Conservation (phyloP, 768 basidiomycete species). For the Phaeotremella fagi region DNA sequence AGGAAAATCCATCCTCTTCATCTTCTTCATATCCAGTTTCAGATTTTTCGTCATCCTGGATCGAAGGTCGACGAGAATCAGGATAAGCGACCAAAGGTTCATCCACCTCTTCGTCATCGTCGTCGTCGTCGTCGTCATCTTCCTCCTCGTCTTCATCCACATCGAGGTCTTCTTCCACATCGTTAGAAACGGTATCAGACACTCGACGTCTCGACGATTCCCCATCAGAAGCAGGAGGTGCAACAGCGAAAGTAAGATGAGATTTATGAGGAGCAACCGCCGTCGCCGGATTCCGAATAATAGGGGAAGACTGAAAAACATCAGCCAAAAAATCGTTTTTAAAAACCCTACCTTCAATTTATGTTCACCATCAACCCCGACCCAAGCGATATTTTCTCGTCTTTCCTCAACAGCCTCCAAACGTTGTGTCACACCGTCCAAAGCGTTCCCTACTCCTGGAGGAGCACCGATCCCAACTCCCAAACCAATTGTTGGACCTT, state of each 20-base stretch:
- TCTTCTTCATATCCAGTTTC: slow-evolving; percentile 35
- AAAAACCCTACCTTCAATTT: no score
- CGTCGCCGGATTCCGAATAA: not conserved
- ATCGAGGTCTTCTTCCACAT: slow-evolving; percentile 10
- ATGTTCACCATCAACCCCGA: slow-evolving; percentile 12
- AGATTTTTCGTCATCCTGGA: slow-evolving; percentile 17
- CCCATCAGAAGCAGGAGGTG: slow-evolving; percentile 1
- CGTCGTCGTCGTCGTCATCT: not conserved
- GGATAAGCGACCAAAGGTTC: not conserved
- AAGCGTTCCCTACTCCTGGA: no score
- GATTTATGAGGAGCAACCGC: not conserved
- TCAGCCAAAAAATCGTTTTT: not conserved
- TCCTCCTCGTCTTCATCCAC: slow-evolving; percentile 10
- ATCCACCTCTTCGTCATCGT: not conserved
- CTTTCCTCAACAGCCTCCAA: slow-evolving; percentile 28
- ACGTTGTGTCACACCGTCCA: slow-evolving; percentile 3
- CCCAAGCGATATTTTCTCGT: slow-evolving; percentile 26
- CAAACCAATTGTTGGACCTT: slow-evolving; percentile 10
- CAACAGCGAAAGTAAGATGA: slow-evolving; percentile 21
- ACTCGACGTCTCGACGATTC: not conserved
- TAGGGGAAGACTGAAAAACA: not conserved
- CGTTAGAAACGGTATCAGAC: slow-evolving; percentile 1
- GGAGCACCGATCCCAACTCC: no score
- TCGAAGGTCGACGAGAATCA: not conserved
- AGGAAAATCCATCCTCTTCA: slow-evolving; percentile 27